Evolutionary conservation across 2,329 filamentous ascomycete species (phyloP), one percentile per base, ranked within the genome.

Genomic region (Colletotrichum liaoningense): DNA sequence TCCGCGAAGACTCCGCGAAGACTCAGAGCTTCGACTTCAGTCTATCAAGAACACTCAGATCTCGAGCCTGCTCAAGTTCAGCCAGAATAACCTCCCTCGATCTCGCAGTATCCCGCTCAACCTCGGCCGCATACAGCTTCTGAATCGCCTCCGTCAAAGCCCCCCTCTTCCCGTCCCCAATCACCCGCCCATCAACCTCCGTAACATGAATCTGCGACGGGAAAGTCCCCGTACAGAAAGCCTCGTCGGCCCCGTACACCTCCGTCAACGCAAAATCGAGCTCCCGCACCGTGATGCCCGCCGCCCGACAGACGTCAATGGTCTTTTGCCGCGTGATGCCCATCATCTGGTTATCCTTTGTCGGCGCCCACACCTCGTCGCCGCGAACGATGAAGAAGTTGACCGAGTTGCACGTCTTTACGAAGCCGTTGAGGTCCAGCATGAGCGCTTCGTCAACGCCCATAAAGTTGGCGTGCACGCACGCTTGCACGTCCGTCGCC

Each of bases 381-480:
- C 77, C 78, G 11, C 79, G 78, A n/a, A 81, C 74, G 58, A 81
- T 79, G 70, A 81, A 81, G 73, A 81, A 80, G 56, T 81, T 81
- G 69, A 79, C 77, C 42, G 79, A 80, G 74, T 81, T 81, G 74
- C 79, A 80, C 4, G 79, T 80, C 73, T 80, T 81, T 59, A 80
- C 79, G 52, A 79, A 80, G 1, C 79, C 79, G 14, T 74, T 69
- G 49, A 77, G 68, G 63, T 80, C 78, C 38, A 81, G 75, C 79
- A 79, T 80, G 3, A 80, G 72, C 6, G 79, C 79, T 67, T 80
- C 79, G 63, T 80, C 79, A 6, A 79, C 79, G 16, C 76, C 77
- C 79, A 80, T 79, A 9, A 78, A 69, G 56, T 79, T 79, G 56
- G 79, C 79, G 55, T 75, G 76, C 63, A 79, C 78, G 63, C 79